A percentile compares a stretch with the other conserved stretches of the same genome.
Conservation (phyloP, 225 moss, liverwort and hornwort genomes). For the Polytrichum commune region DNA sequence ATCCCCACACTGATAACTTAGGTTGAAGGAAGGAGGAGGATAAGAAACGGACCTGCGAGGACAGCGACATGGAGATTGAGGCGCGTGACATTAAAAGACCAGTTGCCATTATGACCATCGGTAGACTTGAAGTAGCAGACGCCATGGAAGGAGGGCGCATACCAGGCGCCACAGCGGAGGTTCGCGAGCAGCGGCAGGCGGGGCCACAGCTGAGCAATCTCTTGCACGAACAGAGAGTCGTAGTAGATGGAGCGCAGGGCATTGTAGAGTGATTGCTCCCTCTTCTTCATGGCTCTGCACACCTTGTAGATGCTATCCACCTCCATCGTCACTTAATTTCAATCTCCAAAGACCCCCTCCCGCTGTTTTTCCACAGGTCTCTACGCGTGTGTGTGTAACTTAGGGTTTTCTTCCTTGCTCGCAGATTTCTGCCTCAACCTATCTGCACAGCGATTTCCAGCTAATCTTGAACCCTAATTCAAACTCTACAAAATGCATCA, state of each 20-base stretch:
- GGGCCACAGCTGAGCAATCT: constrained; percentile 69
- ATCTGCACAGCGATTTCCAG: no score
- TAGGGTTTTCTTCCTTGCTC: no score
- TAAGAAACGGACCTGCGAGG: constrained; percentile 55
- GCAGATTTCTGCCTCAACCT: no score
- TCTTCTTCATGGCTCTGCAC: constrained; percentile 56
- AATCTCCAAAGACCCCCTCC: no score
- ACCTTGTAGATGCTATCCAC: constrained; percentile 83
- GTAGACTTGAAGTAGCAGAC: constrained; percentile 96
- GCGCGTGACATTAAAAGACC: constrained; percentile 78
- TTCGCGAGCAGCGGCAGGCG: constrained; percentile 77
- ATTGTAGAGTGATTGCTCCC: constrained; percentile 74
- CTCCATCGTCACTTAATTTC: no score
- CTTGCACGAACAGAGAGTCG: constrained; percentile 72
- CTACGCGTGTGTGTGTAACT: no score
- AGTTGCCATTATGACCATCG: constrained; percentile 93
- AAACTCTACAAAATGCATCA: no score
- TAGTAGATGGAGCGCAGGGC: constrained; percentile 84
- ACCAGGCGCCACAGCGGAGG: constrained; percentile 82
- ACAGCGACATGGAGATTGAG: constrained; percentile 74
- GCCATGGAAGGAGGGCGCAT: constrained; percentile 56
- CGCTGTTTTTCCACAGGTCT: no score
- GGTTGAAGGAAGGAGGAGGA: no score
- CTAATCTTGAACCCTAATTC: no score
- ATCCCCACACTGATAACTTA: no score